Percentiles rank a stretch among this genome's conserved stretches.
These are phyloP conservation scores for Aspergillus panamensis DNA, from an alignment of 495 filamentous ascomycete genomes.

Conservation along the genomic window DNA sequence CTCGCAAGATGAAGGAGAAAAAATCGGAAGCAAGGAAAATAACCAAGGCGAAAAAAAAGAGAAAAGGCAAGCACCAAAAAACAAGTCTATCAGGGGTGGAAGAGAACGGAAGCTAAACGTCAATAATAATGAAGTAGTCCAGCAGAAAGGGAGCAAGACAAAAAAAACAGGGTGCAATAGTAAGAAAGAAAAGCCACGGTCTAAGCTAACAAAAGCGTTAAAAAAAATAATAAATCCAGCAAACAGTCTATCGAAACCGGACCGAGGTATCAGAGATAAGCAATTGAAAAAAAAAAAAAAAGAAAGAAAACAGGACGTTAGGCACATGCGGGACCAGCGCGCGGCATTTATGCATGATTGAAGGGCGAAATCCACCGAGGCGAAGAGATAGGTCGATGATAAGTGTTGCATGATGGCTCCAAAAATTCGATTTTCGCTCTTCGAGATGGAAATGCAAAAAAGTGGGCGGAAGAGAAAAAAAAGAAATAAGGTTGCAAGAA, in stretches of 20 bases:
- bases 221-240: conserved; percentile 7
- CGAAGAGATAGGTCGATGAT: not conserved
- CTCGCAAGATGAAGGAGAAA: not conserved
- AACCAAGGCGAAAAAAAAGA: conserved; percentile 4
- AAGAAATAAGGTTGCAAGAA: not conserved
- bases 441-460: not conserved
- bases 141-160: not conserved
- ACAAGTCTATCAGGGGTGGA: conserved; percentile 3
- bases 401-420: not conserved
- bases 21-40: conserved; percentile 1
- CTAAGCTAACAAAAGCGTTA: conserved; percentile 4
- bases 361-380: conserved; percentile 4
- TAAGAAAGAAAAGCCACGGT: conserved; percentile 6
- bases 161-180: not conserved
- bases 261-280: conserved; percentile 24
- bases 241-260: conserved; percentile 27
- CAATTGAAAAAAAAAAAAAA: conserved; percentile 9
- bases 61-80: not conserved
- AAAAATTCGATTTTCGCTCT: not conserved
- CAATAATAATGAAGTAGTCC: not conserved
- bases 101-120: not conserved
- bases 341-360: conserved; percentile 11
- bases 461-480: conserved; percentile 5
- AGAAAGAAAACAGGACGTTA: not conserved
- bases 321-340: conserved; percentile 14